Percentiles rank a stretch among this genome's conserved stretches.
Evolutionary conservation across 352 stramenopile species (phyloP).

Genomic region (Phytophthora pseudosyringae): DNA sequence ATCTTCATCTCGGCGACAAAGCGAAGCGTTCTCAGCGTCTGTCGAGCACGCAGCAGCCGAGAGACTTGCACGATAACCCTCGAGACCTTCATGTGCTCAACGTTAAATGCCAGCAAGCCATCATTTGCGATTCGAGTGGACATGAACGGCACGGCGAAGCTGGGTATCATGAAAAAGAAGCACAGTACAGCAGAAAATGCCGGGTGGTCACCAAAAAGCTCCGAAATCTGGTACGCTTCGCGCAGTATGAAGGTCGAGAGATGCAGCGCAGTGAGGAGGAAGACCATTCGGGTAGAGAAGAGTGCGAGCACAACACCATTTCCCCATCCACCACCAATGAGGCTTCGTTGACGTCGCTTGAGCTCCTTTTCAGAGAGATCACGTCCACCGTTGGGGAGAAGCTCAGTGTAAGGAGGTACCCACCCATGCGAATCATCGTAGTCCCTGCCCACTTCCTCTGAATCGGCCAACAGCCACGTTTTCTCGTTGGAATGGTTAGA

Average conservation of each 20-base stretch:
- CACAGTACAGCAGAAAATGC: constrained; percentile 36
- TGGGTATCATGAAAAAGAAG: constrained; percentile 59
- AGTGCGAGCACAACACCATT: constrained; percentile 68
- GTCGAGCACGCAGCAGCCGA: constrained; percentile 63
- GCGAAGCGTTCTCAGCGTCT: constrained; percentile 75
- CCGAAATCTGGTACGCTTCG: constrained; percentile 47
- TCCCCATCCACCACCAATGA: constrained; percentile 47
- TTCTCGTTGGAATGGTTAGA: constrained; percentile 43
- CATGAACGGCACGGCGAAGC: constrained; percentile 64
- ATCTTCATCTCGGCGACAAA: constrained; percentile 86
- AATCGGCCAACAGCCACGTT: constrained; percentile 47
- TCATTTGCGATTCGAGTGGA: constrained; percentile 72
- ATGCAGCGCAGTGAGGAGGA: constrained; percentile 77
- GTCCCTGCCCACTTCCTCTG: constrained; percentile 39
- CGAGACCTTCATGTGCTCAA: constrained; percentile 77
- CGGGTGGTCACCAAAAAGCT: constrained; percentile 31
- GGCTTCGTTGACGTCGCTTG: constrained; percentile 40
- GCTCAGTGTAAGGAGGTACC: constrained; percentile 59
- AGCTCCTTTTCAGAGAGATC: constrained; percentile 54
- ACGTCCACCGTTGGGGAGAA: constrained; percentile 41
- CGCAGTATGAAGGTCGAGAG: constrained; percentile 69
- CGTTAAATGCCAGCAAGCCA: constrained; percentile 74
- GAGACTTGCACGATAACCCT: constrained; percentile 73
- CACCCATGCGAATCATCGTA: constrained; percentile 24
- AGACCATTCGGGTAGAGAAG: constrained; percentile 74